Evolutionary conservation across 306 rosid species (phyloP).

Genomic region (Lathyrus aphaca): DNA sequence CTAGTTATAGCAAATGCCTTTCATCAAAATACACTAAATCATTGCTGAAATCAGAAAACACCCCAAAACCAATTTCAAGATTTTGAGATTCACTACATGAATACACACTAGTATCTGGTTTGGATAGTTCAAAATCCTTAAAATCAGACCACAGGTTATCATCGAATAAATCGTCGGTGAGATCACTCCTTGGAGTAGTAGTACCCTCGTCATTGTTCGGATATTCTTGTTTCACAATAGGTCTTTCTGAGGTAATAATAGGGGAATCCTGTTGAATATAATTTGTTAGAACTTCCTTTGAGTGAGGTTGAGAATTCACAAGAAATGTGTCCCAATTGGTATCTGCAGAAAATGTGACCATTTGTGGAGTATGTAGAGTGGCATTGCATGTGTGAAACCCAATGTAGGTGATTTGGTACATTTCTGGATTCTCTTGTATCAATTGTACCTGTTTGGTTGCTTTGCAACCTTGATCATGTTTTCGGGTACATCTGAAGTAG

Average conservation of each 20-base stretch:
- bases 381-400: constrained; percentile 73
- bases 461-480: constrained; percentile 64
- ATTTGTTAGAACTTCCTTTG: constrained; percentile 19
- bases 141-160: constrained; percentile 57
- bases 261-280: neutral
- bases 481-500: constrained; percentile 75
- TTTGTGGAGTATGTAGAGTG: constrained; percentile 47
- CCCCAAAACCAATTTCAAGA: constrained; percentile 41
- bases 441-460: constrained; percentile 76
- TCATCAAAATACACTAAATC: constrained; percentile 42
- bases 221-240: constrained; percentile 45
- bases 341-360: constrained; percentile 40
- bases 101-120: constrained; percentile 44
- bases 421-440: constrained; percentile 48
- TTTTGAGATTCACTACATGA: constrained; percentile 39
- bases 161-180: constrained; percentile 43
- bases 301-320: constrained; percentile 14
- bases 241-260: neutral
- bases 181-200: constrained; percentile 44
- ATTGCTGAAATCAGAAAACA: constrained; percentile 37
- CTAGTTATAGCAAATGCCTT: constrained; percentile 22
- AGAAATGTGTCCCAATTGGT: constrained; percentile 28
- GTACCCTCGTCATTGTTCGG: constrained; percentile 31
- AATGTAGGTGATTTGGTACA: constrained; percentile 64
- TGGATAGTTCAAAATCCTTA: constrained; percentile 53